Evolutionary conservation across 495 filamentous ascomycete species (phyloP).

Genomic region (Aspergillus wentii): DNA sequence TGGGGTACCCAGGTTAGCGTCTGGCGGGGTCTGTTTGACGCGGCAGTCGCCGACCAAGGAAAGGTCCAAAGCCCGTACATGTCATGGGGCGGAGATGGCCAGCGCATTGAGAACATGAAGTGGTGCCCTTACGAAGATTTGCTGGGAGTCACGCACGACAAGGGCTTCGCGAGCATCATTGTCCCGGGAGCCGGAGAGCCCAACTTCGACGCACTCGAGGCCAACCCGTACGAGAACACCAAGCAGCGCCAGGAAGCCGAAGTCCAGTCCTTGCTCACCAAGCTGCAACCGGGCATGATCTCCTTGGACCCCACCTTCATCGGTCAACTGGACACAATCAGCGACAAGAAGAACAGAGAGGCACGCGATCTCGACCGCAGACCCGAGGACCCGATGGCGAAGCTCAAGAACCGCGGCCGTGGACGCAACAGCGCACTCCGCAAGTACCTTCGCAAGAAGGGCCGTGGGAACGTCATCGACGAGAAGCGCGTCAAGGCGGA

Average conservation of each 20-base stretch:
- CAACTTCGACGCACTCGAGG: slow-evolving; percentile 90
- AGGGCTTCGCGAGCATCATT: slow-evolving; percentile 84
- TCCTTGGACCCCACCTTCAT: slow-evolving; percentile 86
- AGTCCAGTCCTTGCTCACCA: slow-evolving; percentile 82
- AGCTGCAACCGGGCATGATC: slow-evolving; percentile 96
- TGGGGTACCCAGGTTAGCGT: slow-evolving; percentile 88
- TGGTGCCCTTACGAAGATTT: slow-evolving; percentile 97
- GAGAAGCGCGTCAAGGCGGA: slow-evolving; percentile 70
- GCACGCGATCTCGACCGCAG: slow-evolving; percentile 72
- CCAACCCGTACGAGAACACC: slow-evolving; percentile 93
- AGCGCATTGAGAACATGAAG: slow-evolving; percentile 68
- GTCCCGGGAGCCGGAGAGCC: slow-evolving; percentile 92
- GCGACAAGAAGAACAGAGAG: slow-evolving; percentile 64
- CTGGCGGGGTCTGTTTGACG: slow-evolving; percentile 81
- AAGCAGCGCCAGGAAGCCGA: slow-evolving; percentile 94
- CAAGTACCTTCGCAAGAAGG: slow-evolving; percentile 85
- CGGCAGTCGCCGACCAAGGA: slow-evolving; percentile 62
- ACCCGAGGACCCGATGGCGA: slow-evolving; percentile 63
- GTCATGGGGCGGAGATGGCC: slow-evolving; percentile 84
- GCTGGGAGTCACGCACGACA: slow-evolving; percentile 75
- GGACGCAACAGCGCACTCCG: slow-evolving; percentile 90
- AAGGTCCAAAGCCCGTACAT: slow-evolving; percentile 89
- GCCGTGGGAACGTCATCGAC: slow-evolving; percentile 85
- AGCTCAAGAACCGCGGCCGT: slow-evolving; percentile 69
- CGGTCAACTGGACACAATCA: slow-evolving; percentile 75